A percentile compares a stretch with the other conserved stretches of the same genome.
These are phyloP conservation scores for Paratrypanosoma confusum DNA, from an alignment of 208 protist genomes.

Conservation along the genomic window DNA sequence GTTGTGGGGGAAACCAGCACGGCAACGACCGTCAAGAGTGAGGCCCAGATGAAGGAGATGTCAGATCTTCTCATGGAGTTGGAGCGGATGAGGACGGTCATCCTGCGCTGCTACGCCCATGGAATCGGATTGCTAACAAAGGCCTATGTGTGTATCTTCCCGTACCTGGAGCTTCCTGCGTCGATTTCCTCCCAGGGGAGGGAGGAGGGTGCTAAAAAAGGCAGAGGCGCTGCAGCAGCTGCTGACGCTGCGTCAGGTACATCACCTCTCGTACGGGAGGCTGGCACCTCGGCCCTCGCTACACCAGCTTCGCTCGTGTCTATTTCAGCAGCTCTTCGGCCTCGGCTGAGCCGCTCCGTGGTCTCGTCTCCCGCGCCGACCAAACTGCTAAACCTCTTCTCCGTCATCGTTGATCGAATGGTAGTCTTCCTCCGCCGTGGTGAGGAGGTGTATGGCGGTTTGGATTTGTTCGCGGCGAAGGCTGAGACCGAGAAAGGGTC, in stretches of 20 bases:
- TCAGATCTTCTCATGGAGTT: conserved; percentile 59
- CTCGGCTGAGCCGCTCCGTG: conserved; percentile 65
- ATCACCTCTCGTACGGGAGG: too few relatives aligned
- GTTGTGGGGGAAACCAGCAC: conserved; percentile 71
- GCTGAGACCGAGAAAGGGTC: conserved; percentile 22
- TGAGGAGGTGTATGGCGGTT: conserved; percentile 55
- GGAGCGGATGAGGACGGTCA: conserved; percentile 53
- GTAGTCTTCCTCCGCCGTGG: conserved; percentile 57
- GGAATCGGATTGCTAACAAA: conserved; percentile 69
- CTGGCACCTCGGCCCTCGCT: too few relatives aligned
- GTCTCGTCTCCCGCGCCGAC: conserved; percentile 57
- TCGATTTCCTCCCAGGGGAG: too few relatives aligned
- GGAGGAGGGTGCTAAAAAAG: too few relatives aligned
- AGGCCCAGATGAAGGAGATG: conserved; percentile 51
- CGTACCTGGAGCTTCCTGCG: conserved; percentile 25
- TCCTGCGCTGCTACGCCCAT: conserved; percentile 56
- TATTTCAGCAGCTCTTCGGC: conserved; percentile 42
- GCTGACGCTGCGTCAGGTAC: conserved; percentile 3
- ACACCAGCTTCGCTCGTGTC: too few relatives aligned
- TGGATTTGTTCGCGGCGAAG: conserved; percentile 61
- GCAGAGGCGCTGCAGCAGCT: conserved; percentile 6
- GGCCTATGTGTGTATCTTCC: conserved; percentile 65
- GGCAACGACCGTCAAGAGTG: conserved; percentile 19
- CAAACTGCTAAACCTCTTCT: conserved; percentile 76
- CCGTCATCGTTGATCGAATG: conserved; percentile 68